phyloP scores from a whole-genome alignment of 129 eudicot species.

The Flaveria linearis region DNA sequence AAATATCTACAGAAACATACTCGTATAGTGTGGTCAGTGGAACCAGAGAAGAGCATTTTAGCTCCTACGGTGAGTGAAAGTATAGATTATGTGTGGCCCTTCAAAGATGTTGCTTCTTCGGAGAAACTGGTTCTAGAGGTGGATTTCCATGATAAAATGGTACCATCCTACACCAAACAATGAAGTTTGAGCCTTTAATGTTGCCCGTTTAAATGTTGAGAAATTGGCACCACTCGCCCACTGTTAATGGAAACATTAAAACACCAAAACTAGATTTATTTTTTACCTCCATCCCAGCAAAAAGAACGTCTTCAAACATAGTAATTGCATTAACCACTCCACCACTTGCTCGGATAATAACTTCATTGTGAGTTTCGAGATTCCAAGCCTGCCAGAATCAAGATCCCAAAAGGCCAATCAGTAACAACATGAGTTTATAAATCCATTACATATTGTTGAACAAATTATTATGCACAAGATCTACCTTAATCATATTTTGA shows the following conservation, averaged over 20 bases:
- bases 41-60: conserved; percentile 62
- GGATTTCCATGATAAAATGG: conserved; percentile 58
- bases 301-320: conserved; percentile 48
- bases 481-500: conserved; percentile 60
- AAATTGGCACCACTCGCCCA: neutral
- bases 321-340: conserved; percentile 58
- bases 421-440: neutral
- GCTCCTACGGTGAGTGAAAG: conserved; percentile 60
- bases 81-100: conserved; percentile 62
- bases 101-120: conserved; percentile 43
- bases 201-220: neutral
- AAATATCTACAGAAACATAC: conserved; percentile 27
- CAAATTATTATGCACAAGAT: neutral
- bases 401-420: neutral
- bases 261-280: neutral
- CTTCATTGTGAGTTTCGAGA: conserved; percentile 43
- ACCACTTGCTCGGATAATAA: conserved; percentile 43
- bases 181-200: neutral
- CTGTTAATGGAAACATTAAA: neutral
- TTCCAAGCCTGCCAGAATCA: conserved; percentile 56
- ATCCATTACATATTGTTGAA: neutral
- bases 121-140: conserved; percentile 30
- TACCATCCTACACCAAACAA: conserved; percentile 52
- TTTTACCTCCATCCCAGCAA: conserved; percentile 67
- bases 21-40: conserved; percentile 56